Conservation (phyloP, 306 rosid genomes). For the Albizia julibrissin region DNA sequence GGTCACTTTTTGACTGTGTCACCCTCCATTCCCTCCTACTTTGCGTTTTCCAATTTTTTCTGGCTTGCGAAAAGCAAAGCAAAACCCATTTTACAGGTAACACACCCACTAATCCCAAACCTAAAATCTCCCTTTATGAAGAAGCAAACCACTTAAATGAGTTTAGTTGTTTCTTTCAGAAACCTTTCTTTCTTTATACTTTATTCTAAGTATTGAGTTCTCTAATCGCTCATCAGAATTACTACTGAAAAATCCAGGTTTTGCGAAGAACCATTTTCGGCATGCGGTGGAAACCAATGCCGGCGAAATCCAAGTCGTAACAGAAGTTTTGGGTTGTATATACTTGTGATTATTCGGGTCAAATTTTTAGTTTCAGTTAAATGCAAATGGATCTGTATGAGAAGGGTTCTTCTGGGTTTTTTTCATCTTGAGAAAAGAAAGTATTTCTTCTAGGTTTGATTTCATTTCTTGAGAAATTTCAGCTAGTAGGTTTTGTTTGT, state of each 20-base stretch:
- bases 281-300: conserved; percentile 17
- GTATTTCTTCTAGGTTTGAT: not conserved
- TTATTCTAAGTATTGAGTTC: conserved; percentile 23
- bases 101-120: conserved; percentile 12
- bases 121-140: not conserved
- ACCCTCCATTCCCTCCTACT: not conserved
- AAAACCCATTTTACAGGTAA: conserved; percentile 19
- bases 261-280: conserved; percentile 12
- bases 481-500: conserved; percentile 11
- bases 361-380: conserved; percentile 21
- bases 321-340: conserved; percentile 16
- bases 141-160: not conserved
- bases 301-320: conserved; percentile 31
- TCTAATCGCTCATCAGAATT: conserved; percentile 17
- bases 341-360: conserved; percentile 33
- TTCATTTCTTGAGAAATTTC: conserved; percentile 31
- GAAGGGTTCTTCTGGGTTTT: conserved; percentile 21
- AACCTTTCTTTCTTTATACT: conserved; percentile 25
- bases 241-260: conserved; percentile 20
- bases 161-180: conserved; percentile 5
- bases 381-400: conserved; percentile 20
- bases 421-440: conserved; percentile 16
- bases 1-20: conserved; percentile 12
- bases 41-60: not conserved
- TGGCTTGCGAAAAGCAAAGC: conserved; percentile 4